These are phyloP conservation scores for Cercospora sp. DNA, from an alignment of 2,329 filamentous ascomycete genomes.

Conservation along the genomic window DNA sequence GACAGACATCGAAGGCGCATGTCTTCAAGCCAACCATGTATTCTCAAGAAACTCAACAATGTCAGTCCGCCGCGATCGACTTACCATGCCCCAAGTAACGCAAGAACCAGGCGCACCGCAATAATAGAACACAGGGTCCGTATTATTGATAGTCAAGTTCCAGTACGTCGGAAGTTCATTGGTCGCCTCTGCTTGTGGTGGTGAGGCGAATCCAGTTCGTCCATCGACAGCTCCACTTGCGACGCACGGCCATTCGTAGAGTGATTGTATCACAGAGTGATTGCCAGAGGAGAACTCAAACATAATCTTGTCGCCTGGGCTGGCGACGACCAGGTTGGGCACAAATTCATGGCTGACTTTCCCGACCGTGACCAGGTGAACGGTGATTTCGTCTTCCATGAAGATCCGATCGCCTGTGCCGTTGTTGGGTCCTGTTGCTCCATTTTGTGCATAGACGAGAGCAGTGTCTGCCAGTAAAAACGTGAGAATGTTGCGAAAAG, in stretches of 20 bases:
- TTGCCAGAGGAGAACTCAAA: constrained; percentile 48
- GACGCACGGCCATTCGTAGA: constrained; percentile 46
- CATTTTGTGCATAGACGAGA: neutral
- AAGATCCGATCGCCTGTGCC: neutral
- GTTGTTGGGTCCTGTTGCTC: neutral
- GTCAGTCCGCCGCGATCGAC: neutral
- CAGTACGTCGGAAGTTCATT: constrained; percentile 15
- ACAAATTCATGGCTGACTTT: constrained; percentile 37
- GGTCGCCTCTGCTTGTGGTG: constrained; percentile 9
- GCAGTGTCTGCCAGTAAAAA: neutral
- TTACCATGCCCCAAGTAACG: constrained; percentile 61
- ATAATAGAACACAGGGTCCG: constrained; percentile 67
- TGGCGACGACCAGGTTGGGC: constrained; percentile 43
- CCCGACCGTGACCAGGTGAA: constrained; percentile 43
- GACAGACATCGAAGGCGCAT: too few species aligned
- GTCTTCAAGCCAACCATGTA: too few species aligned
- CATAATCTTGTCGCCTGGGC: constrained; percentile 45
- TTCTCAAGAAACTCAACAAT: neutral
- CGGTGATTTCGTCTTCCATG: constrained; percentile 26
- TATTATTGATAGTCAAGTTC: constrained; percentile 57
- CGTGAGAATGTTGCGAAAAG: neutral
- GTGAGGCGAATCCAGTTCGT: constrained; percentile 30
- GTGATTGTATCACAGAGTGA: constrained; percentile 47
- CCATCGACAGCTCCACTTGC: constrained; percentile 36
- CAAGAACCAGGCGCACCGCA: constrained; percentile 69